Percentiles rank a stretch among this genome's conserved stretches.
phyloP scores from a whole-genome alignment of 768 basidiomycete genomes.

The Leccinum incarnatum region DNA sequence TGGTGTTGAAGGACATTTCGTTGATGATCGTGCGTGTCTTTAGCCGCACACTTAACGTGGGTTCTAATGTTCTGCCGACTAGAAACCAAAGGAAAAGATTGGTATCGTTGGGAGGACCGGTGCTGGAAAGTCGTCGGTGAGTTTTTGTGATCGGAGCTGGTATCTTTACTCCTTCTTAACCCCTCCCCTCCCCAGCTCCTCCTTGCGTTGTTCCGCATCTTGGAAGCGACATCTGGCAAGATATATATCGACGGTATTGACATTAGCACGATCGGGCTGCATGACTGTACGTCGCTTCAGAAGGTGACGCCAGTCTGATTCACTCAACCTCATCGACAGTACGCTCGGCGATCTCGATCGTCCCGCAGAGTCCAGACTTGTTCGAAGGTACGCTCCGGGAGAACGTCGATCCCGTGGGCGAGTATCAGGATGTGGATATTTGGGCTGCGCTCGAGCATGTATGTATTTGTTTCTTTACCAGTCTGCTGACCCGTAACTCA shows the following conservation, averaged over 20 bases:
- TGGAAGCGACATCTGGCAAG: constrained; percentile 65
- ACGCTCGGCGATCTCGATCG: constrained; percentile 78
- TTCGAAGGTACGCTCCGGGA: constrained; percentile 76
- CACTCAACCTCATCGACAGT: constrained; percentile 35
- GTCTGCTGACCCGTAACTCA: background rate
- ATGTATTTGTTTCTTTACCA: background rate
- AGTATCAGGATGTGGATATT: constrained; percentile 73
- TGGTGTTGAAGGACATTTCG: constrained; percentile 74
- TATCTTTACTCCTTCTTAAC: background rate
- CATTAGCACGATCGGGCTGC: constrained; percentile 70
- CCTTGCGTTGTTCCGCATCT: constrained; percentile 72
- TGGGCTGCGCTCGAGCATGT: constrained; percentile 83
- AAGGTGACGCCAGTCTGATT: background rate
- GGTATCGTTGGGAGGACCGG: constrained; percentile 90
- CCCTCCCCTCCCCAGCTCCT: constrained; percentile 41
- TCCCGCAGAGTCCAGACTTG: constrained; percentile 74
- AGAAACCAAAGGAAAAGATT: constrained; percentile 80
- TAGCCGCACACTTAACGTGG: background rate
- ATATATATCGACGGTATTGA: constrained; percentile 76
- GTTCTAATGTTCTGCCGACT: constrained; percentile 6
- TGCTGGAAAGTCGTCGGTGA: constrained; percentile 72
- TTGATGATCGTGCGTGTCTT: constrained; percentile 56
- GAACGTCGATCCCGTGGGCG: constrained; percentile 86
- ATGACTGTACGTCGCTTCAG: constrained; percentile 40
- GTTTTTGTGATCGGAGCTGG: constrained; percentile 10